These are phyloP conservation scores for Fusarium armeniacum DNA, from an alignment of 2,329 filamentous ascomycete species.

Conservation along the genomic window DNA sequence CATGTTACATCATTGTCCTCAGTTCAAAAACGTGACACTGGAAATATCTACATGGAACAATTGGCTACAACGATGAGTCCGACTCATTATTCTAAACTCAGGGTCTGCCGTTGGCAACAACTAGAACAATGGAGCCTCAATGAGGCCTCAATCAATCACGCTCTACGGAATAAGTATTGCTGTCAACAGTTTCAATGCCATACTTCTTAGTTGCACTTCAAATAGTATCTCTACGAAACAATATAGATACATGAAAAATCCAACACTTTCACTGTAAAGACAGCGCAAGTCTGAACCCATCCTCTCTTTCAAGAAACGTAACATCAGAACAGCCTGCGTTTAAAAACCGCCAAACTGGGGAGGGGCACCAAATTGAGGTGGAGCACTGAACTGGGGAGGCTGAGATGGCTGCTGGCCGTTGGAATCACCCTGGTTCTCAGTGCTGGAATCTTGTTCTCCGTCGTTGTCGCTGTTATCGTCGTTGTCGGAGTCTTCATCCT, in stretches of 20 bases:
- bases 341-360: constrained; percentile 20
- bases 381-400: background rate
- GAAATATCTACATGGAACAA: background rate
- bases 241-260: constrained; percentile 6
- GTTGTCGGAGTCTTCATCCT: background rate
- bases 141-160: background rate
- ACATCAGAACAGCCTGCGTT: background rate
- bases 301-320: no score
- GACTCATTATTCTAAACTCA: fast-evolving
- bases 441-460: background rate
- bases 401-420: constrained; percentile 7
- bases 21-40: no score
- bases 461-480: background rate
- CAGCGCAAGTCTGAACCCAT: background rate
- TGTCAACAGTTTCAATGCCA: background rate
- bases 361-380: constrained; percentile 8
- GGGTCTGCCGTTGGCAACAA: fast-evolving
- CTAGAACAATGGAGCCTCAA: background rate
- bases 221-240: background rate
- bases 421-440: constrained; percentile 1
- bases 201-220: background rate
- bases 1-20: background rate
- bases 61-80: background rate
- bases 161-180: background rate
- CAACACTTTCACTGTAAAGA: background rate